Percentiles rank a stretch among this genome's conserved stretches.
Evolutionary conservation across 345 rosid genomes (phyloP).

Genomic region (Lumnitzera racemosa): DNA sequence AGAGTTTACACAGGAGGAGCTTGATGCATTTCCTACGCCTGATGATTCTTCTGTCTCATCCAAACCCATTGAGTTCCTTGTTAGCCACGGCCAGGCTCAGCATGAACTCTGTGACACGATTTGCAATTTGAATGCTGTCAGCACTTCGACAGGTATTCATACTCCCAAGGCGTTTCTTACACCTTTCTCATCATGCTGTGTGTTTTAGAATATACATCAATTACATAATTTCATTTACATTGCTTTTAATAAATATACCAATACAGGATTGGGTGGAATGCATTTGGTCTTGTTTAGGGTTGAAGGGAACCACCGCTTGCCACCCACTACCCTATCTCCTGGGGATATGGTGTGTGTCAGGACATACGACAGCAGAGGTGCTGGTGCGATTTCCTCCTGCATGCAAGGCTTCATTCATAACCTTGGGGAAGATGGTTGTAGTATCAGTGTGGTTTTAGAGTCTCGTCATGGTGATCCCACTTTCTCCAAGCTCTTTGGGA

Average conservation of each 20-base stretch:
- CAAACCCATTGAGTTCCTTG: conserved; percentile 88
- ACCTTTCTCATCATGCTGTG: background rate
- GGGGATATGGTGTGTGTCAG: conserved; percentile 99
- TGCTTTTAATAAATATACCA: conserved; percentile 5
- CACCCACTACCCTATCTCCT: conserved; percentile 91
- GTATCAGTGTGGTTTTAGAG: conserved; percentile 86
- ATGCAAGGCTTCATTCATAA: conserved; percentile 87
- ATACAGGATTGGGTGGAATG: conserved; percentile 91
- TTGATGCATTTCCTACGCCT: conserved; percentile 80
- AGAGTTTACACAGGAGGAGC: conserved; percentile 92
- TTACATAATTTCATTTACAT: background rate
- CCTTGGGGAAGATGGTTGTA: conserved; percentile 94
- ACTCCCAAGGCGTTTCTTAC: no score
- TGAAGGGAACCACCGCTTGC: conserved; percentile 79
- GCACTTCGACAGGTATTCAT: conserved; percentile 66
- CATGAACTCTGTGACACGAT: conserved; percentile 97
- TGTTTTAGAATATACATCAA: background rate
- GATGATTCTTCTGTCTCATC: conserved; percentile 57
- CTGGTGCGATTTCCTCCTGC: conserved; percentile 68
- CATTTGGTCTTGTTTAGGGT: conserved; percentile 78
- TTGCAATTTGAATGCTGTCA: conserved; percentile 81
- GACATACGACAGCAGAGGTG: conserved; percentile 78
- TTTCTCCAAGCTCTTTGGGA: conserved; percentile 91
- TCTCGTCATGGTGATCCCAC: conserved; percentile 97
- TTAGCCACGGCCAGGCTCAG: conserved; percentile 85